Conservation (phyloP, 768 basidiomycete species). For the Calocybe cyanea region DNA sequence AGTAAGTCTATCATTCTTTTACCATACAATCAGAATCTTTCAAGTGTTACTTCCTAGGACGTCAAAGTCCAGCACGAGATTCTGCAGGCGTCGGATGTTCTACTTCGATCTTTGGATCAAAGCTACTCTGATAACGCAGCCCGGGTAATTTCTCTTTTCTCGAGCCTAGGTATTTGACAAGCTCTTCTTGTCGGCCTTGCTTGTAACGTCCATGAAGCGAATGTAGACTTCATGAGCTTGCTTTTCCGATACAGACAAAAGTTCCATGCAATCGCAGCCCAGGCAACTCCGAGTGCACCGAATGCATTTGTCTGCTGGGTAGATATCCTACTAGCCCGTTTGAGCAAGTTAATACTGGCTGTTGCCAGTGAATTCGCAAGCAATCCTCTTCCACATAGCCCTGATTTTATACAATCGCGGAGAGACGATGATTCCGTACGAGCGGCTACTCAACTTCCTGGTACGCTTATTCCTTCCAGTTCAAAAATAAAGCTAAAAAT, state of each 20-base stretch:
- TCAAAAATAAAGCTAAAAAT: neutral
- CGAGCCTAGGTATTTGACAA: slow-evolving; percentile 21
- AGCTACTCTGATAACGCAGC: slow-evolving; percentile 5
- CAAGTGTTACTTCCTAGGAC: slow-evolving; percentile 7
- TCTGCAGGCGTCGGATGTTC: slow-evolving; percentile 16
- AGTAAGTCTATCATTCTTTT: slow-evolving; percentile 7
- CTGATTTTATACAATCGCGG: slow-evolving; percentile 32
- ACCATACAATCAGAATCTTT: neutral
- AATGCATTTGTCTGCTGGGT: slow-evolving; percentile 57
- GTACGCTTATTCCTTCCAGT: slow-evolving; percentile 27
- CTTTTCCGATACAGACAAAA: slow-evolving; percentile 52
- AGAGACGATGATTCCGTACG: slow-evolving; percentile 48
- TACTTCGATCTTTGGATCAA: slow-evolving; percentile 17
- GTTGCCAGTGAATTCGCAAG: slow-evolving; percentile 19
- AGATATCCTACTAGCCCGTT: slow-evolving; percentile 53
- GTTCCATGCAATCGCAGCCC: slow-evolving; percentile 42
- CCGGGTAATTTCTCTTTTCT: slow-evolving; percentile 6
- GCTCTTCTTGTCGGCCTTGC: neutral
- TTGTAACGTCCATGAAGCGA: slow-evolving; percentile 18
- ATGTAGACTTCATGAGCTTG: slow-evolving; percentile 25
- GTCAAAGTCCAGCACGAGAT: slow-evolving; percentile 14
- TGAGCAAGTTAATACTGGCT: slow-evolving; percentile 34
- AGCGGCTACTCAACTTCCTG: slow-evolving; percentile 67
- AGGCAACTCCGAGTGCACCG: slow-evolving; percentile 20
- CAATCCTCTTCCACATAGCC: slow-evolving; percentile 21